Percentiles rank a stretch among this genome's conserved stretches.
phyloP scores from a whole-genome alignment of 768 basidiomycete genomes.

The Kwoniella sp. region DNA sequence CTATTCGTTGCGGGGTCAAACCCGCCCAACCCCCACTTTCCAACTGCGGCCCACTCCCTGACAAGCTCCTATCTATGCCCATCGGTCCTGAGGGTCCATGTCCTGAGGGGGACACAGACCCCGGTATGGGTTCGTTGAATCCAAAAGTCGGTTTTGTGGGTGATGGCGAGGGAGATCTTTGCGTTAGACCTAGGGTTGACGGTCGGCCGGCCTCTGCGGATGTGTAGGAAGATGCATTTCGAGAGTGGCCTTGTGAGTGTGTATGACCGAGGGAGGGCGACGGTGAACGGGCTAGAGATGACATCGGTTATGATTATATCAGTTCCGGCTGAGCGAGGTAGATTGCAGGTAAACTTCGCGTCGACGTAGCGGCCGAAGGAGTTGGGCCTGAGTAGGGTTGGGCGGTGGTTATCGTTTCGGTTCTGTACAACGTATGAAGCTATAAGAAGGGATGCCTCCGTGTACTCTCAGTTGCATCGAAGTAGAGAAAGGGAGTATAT shows the following conservation, averaged over 20 bases:
- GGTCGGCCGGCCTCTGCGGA: constrained; percentile 17
- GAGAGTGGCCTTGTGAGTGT: constrained; percentile 4
- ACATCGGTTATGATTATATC: neutral
- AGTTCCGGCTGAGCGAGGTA: no score
- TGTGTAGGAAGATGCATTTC: constrained; percentile 19
- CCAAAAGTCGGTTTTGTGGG: constrained; percentile 22
- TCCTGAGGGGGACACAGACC: neutral
- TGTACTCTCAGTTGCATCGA: no score
- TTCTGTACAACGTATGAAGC: no score
- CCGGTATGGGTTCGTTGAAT: constrained; percentile 3
- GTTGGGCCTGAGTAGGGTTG: no score
- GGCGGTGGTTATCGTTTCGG: no score
- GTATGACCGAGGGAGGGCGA: neutral
- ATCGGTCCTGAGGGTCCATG: constrained; percentile 6
- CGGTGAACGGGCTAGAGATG: neutral
- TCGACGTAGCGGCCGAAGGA: no score
- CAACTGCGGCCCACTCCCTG: neutral
- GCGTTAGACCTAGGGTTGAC: constrained; percentile 2
- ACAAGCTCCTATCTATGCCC: constrained; percentile 4
- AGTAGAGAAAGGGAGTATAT: no score
- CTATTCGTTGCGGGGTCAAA: constrained; percentile 27
- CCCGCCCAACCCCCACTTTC: neutral
- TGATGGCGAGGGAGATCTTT: constrained; percentile 19
- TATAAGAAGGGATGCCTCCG: no score
- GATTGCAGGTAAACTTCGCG: no score